These are phyloP conservation scores for Anthracocystis panici-leucophaei DNA, from an alignment of 1,284 basidiomycete genomes.

Conservation along the genomic window DNA sequence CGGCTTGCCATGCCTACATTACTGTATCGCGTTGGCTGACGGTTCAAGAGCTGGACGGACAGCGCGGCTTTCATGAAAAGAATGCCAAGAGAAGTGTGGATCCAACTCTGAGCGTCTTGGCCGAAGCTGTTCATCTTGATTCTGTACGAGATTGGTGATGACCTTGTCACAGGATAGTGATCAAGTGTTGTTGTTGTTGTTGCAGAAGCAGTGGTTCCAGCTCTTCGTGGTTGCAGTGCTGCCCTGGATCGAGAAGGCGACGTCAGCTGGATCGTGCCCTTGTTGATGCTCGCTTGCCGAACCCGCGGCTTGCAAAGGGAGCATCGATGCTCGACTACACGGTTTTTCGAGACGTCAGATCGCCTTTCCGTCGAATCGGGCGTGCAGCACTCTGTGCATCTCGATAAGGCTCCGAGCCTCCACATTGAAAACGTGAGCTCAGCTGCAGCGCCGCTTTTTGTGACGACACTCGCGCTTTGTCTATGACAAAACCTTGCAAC, in stretches of 20 bases:
- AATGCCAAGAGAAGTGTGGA: neutral
- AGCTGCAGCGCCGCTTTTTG: neutral
- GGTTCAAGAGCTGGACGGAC: neutral
- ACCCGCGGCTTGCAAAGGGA: neutral
- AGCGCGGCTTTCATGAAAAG: neutral
- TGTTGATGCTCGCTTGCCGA: slow-evolving; percentile 1
- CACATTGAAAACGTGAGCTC: neutral
- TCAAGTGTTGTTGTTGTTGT: too few species aligned
- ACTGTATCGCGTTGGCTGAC: neutral
- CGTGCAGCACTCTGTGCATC: neutral
- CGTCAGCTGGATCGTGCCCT: slow-evolving; percentile 16
- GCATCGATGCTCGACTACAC: neutral
- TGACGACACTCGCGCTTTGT: slow-evolving; percentile 1
- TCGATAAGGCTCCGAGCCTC: neutral
- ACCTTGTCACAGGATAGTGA: neutral
- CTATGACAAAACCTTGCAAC: neutral
- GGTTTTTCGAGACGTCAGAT: neutral
- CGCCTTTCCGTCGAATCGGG: neutral
- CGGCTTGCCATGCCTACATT: neutral
- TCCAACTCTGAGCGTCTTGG: neutral
- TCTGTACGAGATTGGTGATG: neutral
- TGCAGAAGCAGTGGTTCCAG: too few species aligned
- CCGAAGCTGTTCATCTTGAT: neutral
- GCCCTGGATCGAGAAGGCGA: neutral
- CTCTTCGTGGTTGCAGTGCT: too few species aligned